Conservation (phyloP, 306 rosid species). For the Quercus dentata region DNA sequence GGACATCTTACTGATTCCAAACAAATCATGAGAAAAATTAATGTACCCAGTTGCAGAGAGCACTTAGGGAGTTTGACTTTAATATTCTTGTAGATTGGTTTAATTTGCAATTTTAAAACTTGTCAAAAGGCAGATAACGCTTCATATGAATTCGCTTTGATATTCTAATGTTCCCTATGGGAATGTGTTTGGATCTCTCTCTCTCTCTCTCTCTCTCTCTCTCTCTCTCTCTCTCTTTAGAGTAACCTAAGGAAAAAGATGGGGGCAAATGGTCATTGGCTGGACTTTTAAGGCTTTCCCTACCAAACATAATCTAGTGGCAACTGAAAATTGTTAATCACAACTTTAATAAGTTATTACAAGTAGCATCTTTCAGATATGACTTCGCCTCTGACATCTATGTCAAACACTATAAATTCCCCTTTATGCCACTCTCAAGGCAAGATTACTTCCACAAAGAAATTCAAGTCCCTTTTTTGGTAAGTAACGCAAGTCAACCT, state of each 20-base stretch:
- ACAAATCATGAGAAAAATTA: not conserved
- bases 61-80: not conserved
- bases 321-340: too few relatives aligned
- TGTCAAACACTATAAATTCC: not conserved
- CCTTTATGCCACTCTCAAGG: not conserved
- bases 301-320: not conserved
- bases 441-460: not conserved
- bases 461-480: not conserved
- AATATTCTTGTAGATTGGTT: not conserved
- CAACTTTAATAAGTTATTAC: too few relatives aligned
- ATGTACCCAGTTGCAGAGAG: not conserved
- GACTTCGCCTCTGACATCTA: too few relatives aligned
- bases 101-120: not conserved
- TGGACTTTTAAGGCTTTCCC: not conserved
- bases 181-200: not conserved
- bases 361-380: too few relatives aligned
- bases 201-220: not conserved
- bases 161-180: not conserved
- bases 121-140: not conserved
- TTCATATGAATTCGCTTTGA: not conserved
- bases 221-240: not conserved
- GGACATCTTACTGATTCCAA: not conserved
- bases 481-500: not conserved
- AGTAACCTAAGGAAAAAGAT: not conserved
- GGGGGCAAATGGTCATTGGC: not conserved